These are phyloP conservation scores for Botrytis tulipae DNA, from an alignment of 2,329 filamentous ascomycete genomes.

Conservation along the genomic window DNA sequence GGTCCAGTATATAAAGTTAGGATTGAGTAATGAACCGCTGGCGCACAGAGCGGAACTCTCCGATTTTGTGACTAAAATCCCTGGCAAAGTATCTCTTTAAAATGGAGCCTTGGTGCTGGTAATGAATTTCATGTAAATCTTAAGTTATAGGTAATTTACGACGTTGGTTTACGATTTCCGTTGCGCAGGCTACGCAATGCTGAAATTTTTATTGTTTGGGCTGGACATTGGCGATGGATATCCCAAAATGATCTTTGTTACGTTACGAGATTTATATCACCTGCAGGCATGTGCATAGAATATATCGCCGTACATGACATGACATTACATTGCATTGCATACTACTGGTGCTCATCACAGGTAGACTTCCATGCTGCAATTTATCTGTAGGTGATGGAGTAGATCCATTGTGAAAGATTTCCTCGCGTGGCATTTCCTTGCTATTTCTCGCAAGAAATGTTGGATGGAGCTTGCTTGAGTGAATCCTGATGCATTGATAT, in stretches of 20 bases:
- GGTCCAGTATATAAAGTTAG: conserved; percentile 7
- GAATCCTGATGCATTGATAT: not conserved
- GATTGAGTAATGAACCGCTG: conserved; percentile 11
- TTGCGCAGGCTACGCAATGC: not conserved
- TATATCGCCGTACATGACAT: conserved; percentile 4
- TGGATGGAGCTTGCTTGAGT: not conserved
- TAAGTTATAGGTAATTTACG: not conserved
- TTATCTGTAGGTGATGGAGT: not conserved
- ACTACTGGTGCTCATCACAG: conserved; percentile 3
- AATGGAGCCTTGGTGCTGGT: not conserved
- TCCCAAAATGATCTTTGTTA: conserved; percentile 10
- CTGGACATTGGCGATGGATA: conserved; percentile 1
- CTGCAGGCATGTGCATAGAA: not conserved
- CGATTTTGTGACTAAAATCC: not conserved
- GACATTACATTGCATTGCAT: conserved; percentile 10
- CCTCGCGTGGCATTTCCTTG: not conserved
- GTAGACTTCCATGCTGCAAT: not conserved
- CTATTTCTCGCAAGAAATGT: not conserved
- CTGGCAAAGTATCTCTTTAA: not conserved
- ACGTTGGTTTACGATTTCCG: not conserved
- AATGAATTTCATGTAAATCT: not conserved
- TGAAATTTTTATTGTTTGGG: not conserved
- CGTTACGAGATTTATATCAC: conserved; percentile 13
- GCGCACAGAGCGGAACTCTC: not conserved
- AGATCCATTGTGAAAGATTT: not conserved